Evolutionary conservation across 2,329 filamentous ascomycete genomes (phyloP).

Genomic region (Pseudocercospora eumusae): DNA sequence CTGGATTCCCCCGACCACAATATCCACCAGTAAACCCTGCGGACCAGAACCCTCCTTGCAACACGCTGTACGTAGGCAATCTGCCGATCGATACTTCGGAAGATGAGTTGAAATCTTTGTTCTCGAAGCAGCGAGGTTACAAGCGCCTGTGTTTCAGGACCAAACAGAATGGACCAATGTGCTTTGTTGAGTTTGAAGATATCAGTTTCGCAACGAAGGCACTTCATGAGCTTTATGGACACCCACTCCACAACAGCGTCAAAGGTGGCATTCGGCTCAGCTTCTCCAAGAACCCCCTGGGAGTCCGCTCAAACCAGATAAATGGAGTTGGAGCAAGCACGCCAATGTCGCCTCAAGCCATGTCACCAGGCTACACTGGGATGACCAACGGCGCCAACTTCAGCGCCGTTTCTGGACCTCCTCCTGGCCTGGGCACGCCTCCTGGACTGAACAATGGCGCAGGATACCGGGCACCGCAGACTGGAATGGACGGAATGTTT

Average conservation of each 20-base stretch:
- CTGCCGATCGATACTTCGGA: constrained; percentile 89
- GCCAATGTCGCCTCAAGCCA: constrained; percentile 53
- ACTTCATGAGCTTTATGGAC: constrained; percentile 84
- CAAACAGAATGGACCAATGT: constrained; percentile 96
- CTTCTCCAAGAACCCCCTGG: constrained; percentile 96
- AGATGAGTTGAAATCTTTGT: constrained; percentile 91
- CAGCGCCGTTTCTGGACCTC: constrained; percentile 60
- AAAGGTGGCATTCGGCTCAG: constrained; percentile 94
- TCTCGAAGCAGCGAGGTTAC: constrained; percentile 90
- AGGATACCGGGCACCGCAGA: constrained; percentile 23
- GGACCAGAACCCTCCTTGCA: constrained; percentile 95
- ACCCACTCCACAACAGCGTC: constrained; percentile 82
- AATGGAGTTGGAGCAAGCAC: constrained; percentile 55
- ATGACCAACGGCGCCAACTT: constrained; percentile 69
- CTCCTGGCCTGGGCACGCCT: constrained; percentile 75
- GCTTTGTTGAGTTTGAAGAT: constrained; percentile 97
- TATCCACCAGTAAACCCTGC: constrained; percentile 89
- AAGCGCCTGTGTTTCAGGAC: constrained; percentile 93
- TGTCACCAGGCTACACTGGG: constrained; percentile 58
- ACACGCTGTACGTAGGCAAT: constrained; percentile 97
- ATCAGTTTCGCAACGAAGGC: constrained; percentile 89
- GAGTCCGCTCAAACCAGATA: constrained; percentile 77
- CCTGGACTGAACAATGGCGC: constrained; percentile 46
- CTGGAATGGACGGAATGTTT: constrained; percentile 36
- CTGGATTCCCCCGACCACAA: constrained; percentile 63